A percentile compares a stretch with the other conserved stretches of the same genome.
Evolutionary conservation across 192 early-diverging fungal genomes (phyloP).

Genomic region (Lobulomyces angularis): DNA sequence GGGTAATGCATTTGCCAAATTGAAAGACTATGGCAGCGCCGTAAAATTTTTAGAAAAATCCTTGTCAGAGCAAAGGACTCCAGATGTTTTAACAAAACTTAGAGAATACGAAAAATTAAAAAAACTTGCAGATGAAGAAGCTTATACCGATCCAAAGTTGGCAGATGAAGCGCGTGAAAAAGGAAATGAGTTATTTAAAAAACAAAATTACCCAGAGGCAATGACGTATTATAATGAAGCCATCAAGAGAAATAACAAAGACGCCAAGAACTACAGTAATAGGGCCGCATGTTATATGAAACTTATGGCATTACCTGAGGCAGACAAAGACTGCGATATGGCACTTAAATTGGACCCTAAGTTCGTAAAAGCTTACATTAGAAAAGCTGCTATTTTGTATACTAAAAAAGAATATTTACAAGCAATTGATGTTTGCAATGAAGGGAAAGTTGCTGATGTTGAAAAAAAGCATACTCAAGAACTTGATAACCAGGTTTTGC

Average conservation of each 20-base stretch:
- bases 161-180: slow-evolving; percentile 83
- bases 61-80: slow-evolving; percentile 86
- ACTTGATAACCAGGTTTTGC: slow-evolving; percentile 55
- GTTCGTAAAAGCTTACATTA: slow-evolving; percentile 90
- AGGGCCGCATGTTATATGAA: slow-evolving; percentile 92
- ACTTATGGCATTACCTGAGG: slow-evolving; percentile 85
- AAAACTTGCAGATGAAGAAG: slow-evolving; percentile 66
- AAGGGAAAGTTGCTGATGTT: slow-evolving; percentile 63
- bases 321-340: slow-evolving; percentile 86
- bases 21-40: slow-evolving; percentile 65
- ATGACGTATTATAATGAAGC: slow-evolving; percentile 89
- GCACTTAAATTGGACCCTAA: slow-evolving; percentile 72
- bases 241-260: slow-evolving; percentile 87
- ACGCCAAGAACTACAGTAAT: slow-evolving; percentile 87
- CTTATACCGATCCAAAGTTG: slow-evolving; percentile 70
- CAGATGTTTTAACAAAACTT: slow-evolving; percentile 80
- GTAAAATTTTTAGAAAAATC: slow-evolving; percentile 90
- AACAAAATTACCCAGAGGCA: slow-evolving; percentile 70
- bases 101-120: slow-evolving; percentile 74
- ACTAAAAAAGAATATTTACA: slow-evolving; percentile 80
- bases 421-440: slow-evolving; percentile 65
- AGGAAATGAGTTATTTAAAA: slow-evolving; percentile 90
- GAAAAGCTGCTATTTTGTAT: slow-evolving; percentile 83
- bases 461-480: slow-evolving; percentile 77
- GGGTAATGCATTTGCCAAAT: slow-evolving; percentile 75